These are phyloP conservation scores for Acanthamoeba polyphaga DNA, from an alignment of 208 protist species.

Conservation along the genomic window DNA sequence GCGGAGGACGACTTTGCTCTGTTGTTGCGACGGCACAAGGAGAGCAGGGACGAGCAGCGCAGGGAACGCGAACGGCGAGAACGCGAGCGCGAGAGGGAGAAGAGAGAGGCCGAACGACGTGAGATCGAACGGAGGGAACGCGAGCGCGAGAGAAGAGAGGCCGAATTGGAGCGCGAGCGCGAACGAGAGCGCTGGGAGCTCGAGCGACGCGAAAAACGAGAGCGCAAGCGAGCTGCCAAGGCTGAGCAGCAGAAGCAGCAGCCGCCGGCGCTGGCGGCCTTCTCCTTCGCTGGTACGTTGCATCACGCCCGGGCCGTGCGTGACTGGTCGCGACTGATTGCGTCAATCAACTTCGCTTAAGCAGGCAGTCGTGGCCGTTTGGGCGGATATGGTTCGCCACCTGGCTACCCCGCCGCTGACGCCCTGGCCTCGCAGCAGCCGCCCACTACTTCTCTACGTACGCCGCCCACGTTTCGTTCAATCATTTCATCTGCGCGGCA, in stretches of 20 bases:
- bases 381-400: neutral
- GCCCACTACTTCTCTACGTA: neutral
- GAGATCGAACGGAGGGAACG: neutral
- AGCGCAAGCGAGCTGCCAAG: neutral
- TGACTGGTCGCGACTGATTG: too few relatives aligned
- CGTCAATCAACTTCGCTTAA: neutral
- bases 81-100: neutral
- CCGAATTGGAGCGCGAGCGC: neutral
- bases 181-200: neutral
- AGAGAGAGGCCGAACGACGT: neutral
- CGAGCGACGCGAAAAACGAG: neutral
- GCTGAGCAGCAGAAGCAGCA: neutral
- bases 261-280: neutral
- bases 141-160: neutral
- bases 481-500: too few relatives aligned
- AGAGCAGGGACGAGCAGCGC: constrained; percentile 2
- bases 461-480: too few relatives aligned
- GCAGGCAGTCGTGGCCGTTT: neutral
- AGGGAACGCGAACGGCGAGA: constrained; percentile 38
- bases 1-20: neutral
- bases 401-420: neutral
- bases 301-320: too few relatives aligned
- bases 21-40: neutral
- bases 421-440: neutral
- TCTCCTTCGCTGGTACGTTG: neutral